A percentile compares a stretch with the other conserved stretches of the same genome.
phyloP scores from a whole-genome alignment of 2,329 filamentous ascomycete genomes.

The Saccharata proteae region DNA sequence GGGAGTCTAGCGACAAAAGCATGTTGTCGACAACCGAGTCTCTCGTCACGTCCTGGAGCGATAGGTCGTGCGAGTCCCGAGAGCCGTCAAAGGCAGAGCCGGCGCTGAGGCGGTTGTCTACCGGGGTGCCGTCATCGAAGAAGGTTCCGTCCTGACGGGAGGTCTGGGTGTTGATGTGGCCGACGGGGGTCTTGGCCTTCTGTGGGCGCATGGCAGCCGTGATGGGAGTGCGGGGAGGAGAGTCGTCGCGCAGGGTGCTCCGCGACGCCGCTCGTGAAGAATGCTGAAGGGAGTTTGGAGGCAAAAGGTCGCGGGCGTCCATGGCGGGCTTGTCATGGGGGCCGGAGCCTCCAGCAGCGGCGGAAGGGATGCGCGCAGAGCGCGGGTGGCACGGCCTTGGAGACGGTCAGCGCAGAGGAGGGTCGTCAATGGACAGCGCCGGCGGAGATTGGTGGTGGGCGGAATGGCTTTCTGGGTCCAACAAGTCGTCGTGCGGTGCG shows the following conservation, averaged over 20 bases:
- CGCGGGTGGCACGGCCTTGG: too few relatives aligned
- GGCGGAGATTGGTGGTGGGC: too few relatives aligned
- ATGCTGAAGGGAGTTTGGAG: conserved; percentile 1
- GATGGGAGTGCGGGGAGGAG: conserved; percentile 7
- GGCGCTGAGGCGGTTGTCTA: conserved; percentile 8
- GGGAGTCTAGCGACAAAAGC: conserved; percentile 79
- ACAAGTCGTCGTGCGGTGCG: too few relatives aligned
- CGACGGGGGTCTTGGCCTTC: conserved; percentile 7
- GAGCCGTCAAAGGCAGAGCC: conserved; percentile 2
- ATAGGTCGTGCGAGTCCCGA: conserved; percentile 74
- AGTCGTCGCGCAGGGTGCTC: conserved; percentile 7
- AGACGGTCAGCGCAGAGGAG: too few relatives aligned
- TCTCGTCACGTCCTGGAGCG: conserved; percentile 65
- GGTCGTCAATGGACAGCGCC: too few relatives aligned
- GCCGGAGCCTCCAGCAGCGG: too few relatives aligned
- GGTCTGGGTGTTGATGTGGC: conserved; percentile 4
- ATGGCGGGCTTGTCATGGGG: conserved; percentile 7
- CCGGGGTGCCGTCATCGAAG: conserved; percentile 10
- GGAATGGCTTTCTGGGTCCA: too few relatives aligned
- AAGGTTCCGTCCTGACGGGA: conserved; percentile 5
- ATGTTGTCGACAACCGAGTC: conserved; percentile 94
- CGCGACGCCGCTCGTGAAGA: not conserved
- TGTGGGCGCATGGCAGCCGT: not conserved
- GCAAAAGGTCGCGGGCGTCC: conserved; percentile 7
- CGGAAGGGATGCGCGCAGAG: too few relatives aligned